Evolutionary conservation across 2,329 filamentous ascomycete species (phyloP), one percentile per base, ranked within the genome.

Genomic region (Juglanconis sp.): DNA sequence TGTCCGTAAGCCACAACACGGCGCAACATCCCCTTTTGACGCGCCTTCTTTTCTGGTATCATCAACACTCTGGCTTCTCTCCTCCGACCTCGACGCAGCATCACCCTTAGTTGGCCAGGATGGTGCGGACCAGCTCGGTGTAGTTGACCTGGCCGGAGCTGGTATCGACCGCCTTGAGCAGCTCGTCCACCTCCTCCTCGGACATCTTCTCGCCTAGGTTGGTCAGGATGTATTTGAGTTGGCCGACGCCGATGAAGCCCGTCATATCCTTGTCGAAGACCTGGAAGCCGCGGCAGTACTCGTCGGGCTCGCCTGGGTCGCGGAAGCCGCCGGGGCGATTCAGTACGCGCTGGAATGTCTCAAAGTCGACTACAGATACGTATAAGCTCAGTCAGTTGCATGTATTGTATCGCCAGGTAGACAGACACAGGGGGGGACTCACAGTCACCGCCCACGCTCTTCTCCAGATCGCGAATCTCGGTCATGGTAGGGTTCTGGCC

Each of bases 191-290:
- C 82, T 99, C 95, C 65, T 98, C 95, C 70, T 99, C 94, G 64
- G 90, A 91, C 92, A 99, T 97, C 84, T 98, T 98, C 88, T 99
- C 95, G 70, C 95, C 95, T 70, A 99, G 79, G 75, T 98, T 98
- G 60, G 95, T 99, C 71, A 99, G 79, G 74, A 99, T 94, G 80
- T 99, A 99, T 79, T 96, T 91, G 76, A 99, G 85, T 80, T 99
- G 95, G 61, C 95, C 95, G 66, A 98, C 94, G 59, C 94, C 95
- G 74, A 99, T 98, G 77, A 93, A 97, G 56, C 95, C 95, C 63
- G 92, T 96, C 87, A 96, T 90, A 75, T 99, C 95, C 80, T 99
- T 99, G 79, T 99, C 95, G 71, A 99, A 99, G 57, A 99, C 95
- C 77, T 99, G 95, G 82, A 99, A 99, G 59, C 95, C 95, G 64